phyloP scores from a whole-genome alignment of 331 rosid species.

The Rosa hybrid region DNA sequence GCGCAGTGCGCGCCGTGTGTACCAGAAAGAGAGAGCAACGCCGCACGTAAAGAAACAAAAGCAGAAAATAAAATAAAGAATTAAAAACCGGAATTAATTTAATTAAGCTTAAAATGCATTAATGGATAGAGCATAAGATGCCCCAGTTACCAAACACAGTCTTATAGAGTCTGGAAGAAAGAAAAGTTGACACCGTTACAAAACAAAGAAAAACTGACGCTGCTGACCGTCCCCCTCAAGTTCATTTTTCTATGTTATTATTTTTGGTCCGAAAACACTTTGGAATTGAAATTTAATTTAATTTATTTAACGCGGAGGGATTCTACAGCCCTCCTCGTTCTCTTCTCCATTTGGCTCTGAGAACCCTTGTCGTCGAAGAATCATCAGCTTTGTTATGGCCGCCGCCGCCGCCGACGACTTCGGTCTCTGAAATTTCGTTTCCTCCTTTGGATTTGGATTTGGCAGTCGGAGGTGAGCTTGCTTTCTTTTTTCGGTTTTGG shows the following conservation, averaged over 20 bases:
- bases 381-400: constrained; percentile 42
- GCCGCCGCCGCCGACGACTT: constrained; percentile 30
- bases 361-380: not conserved
- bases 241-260: not conserved
- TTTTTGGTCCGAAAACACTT: not conserved
- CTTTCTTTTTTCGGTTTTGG: constrained; percentile 3
- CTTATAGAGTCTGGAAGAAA: not conserved
- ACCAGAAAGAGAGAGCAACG: constrained; percentile 17
- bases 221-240: not conserved
- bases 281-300: not conserved
- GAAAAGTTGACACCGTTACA: not conserved
- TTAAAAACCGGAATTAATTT: not conserved
- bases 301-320: constrained; percentile 8
- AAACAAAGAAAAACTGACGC: not conserved
- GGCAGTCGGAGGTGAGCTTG: constrained; percentile 45
- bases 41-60: not conserved
- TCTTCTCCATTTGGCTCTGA: constrained; percentile 12
- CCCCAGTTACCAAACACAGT: constrained; percentile 18
- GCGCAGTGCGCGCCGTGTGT: constrained; percentile 20
- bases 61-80: too few species aligned
- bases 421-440: not conserved
- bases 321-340: not conserved
- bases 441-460: constrained; percentile 22
- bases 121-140: not conserved
- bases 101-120: not conserved